Conservation (phyloP, 352 stramenopile species). For the Globisporangium abappressorium region DNA sequence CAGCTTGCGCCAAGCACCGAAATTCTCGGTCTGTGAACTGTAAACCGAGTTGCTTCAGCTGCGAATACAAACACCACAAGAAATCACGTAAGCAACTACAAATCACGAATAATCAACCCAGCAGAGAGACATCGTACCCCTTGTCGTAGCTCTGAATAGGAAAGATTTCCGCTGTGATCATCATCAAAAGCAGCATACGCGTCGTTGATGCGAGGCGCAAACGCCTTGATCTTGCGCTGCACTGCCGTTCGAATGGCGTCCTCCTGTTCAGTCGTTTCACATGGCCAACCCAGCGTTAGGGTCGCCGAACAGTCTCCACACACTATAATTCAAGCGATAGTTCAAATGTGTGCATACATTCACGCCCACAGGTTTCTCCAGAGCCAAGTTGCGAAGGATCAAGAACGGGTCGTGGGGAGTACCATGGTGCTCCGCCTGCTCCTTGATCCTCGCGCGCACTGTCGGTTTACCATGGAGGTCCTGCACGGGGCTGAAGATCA, state of each 20-base stretch:
- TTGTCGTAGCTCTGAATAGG: conserved; percentile 44
- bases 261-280: conserved; percentile 17
- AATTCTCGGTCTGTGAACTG: conserved; percentile 54
- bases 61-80: neutral
- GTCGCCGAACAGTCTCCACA: neutral
- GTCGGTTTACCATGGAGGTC: conserved; percentile 16
- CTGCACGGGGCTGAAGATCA: conserved; percentile 35
- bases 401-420: conserved; percentile 25
- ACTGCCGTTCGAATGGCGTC: conserved; percentile 33
- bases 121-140: conserved; percentile 24
- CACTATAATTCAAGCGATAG: too few relatives aligned
- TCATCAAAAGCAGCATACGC: conserved; percentile 52
- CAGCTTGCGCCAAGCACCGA: conserved; percentile 29
- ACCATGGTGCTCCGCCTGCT: conserved; percentile 8
- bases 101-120: neutral
- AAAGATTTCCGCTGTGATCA: conserved; percentile 51
- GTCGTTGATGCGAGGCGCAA: conserved; percentile 42
- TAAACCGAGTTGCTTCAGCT: conserved; percentile 49
- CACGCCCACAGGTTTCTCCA: conserved; percentile 13
- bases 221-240: conserved; percentile 38
- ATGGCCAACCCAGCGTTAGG: neutral
- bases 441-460: conserved; percentile 6
- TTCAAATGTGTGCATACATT: conserved; percentile 4
- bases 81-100: neutral
- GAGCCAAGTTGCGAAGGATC: conserved; percentile 30